Percentiles rank a stretch among this genome's conserved stretches.
Evolutionary conservation across 306 rosid species (phyloP).

Genomic region (Cicer cuneatum): DNA sequence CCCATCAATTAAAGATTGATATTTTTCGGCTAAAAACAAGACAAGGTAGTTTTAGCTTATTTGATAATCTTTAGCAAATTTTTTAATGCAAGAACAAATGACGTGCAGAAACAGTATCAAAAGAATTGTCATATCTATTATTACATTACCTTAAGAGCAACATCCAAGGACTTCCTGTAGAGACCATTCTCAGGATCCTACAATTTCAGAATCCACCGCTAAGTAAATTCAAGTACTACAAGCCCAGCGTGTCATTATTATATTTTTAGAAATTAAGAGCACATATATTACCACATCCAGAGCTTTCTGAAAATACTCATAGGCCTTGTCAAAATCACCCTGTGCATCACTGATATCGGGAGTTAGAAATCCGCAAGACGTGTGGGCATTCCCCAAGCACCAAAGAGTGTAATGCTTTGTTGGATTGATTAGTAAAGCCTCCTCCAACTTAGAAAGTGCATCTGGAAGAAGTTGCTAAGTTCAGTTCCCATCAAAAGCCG

Average conservation of each 20-base stretch:
- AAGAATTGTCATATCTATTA: constrained; percentile 12
- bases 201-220: constrained; percentile 43
- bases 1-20: constrained; percentile 2
- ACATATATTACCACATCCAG: constrained; percentile 56
- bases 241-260: background rate
- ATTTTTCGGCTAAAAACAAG: background rate
- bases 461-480: constrained; percentile 46
- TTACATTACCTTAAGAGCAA: constrained; percentile 64
- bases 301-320: constrained; percentile 66
- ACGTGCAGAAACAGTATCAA: constrained; percentile 21
- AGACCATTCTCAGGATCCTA: constrained; percentile 83
- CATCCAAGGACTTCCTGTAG: constrained; percentile 72
- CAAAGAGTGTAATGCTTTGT: constrained; percentile 75
- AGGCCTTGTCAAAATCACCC: constrained; percentile 66
- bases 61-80: background rate
- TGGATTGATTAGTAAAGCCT: constrained; percentile 67
- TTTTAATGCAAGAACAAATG: background rate
- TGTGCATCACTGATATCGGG: constrained; percentile 67
- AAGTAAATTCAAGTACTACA: constrained; percentile 15
- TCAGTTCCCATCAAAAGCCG: constrained; percentile 12
- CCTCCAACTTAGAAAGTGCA: constrained; percentile 72
- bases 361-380: constrained; percentile 66
- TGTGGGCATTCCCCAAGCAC: constrained; percentile 74
- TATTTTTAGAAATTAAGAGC: background rate
- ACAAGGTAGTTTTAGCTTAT: background rate